Base-by-base conservation (phyloP, 2,329 filamentous ascomycete species). In the Monilinia laxa region DNA sequence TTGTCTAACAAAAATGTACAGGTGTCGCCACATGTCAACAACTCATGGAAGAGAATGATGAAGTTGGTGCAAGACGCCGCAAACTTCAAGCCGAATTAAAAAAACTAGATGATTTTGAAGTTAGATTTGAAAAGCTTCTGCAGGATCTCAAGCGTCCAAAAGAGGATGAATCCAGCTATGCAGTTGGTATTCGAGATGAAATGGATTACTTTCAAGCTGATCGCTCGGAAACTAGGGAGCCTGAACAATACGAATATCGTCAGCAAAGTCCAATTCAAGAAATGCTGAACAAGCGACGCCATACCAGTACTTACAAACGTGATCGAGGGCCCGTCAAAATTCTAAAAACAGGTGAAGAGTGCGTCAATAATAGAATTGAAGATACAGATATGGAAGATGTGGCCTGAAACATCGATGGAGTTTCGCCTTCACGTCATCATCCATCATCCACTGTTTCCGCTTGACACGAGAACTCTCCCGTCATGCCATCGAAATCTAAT, bases 21-120 rank as follows among this genome's bases (percentile, higher is more conserved):
- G 45, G 45, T 18, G 18, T 47, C 18, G 20, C 6, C 9, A 62
- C 7, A 7, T 45, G 31, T 12, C 23, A 47, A 56, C 4, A 18
- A 10, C 25, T 64, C 1, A 64, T 64, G 62, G 38, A 64, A 35
- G 62, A 64, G 12, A 25, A 64, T 12, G 10, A n/a, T 2, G 20
- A 53, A 20, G 25, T 56, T 9, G 62, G n/a, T 3, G 38, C 3
- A 4, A 18, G 28, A 2, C 62, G 62, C 12, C 51, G 16, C 2
- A 23, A 18, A 25, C 18, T 64, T 1, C 3, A 56, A 2, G 42
- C 1, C 0, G 62, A 47, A 9, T 18, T 12, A 0, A 12, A 64
- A 7, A 20, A 20, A 1, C 51, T 64, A 2, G 5, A 42, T 2
- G 25, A 18, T 1, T 64, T 64, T 23, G 49, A 55, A 10, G 1